A percentile compares a stretch with the other conserved stretches of the same genome.
These are phyloP conservation scores for Puccinia horiana DNA, from an alignment of 1,284 basidiomycete genomes.

Conservation along the genomic window DNA sequence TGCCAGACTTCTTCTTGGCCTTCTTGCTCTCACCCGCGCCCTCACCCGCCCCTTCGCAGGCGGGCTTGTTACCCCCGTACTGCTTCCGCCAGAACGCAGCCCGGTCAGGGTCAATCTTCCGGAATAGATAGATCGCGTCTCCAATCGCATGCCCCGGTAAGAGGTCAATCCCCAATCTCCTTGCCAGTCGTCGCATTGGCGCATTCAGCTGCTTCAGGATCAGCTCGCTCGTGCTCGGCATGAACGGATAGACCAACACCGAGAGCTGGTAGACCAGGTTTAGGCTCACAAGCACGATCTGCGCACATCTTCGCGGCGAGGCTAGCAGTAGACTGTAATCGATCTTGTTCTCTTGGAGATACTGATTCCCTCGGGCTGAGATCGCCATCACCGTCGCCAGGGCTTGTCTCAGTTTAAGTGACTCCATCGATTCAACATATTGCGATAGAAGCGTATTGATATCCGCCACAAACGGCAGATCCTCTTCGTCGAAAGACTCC, in stretches of 20 bases:
- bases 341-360: conserved; percentile 86
- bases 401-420: conserved; percentile 83
- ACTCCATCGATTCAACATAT: conserved; percentile 86
- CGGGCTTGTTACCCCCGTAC: conserved; percentile 68
- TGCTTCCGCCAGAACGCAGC: conserved; percentile 76
- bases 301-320: conserved; percentile 79
- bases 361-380: conserved; percentile 88
- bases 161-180: conserved; percentile 72
- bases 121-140: conserved; percentile 86
- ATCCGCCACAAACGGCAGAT: conserved; percentile 76
- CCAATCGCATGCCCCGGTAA: conserved; percentile 83
- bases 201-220: conserved; percentile 89
- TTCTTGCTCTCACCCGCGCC: conserved; percentile 24
- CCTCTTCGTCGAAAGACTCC: conserved; percentile 62
- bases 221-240: conserved; percentile 82
- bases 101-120: conserved; percentile 88
- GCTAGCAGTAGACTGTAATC: conserved; percentile 84
- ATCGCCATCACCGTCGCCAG: conserved; percentile 85
- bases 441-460: conserved; percentile 77
- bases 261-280: conserved; percentile 93
- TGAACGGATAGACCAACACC: conserved; percentile 86
- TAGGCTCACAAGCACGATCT: conserved; percentile 76
- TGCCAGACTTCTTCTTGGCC: conserved; percentile 35
- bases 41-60: neutral
- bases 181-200: conserved; percentile 75